phyloP scores from a whole-genome alignment of 1,284 basidiomycete species.

The Fistulinella staudtii region DNA sequence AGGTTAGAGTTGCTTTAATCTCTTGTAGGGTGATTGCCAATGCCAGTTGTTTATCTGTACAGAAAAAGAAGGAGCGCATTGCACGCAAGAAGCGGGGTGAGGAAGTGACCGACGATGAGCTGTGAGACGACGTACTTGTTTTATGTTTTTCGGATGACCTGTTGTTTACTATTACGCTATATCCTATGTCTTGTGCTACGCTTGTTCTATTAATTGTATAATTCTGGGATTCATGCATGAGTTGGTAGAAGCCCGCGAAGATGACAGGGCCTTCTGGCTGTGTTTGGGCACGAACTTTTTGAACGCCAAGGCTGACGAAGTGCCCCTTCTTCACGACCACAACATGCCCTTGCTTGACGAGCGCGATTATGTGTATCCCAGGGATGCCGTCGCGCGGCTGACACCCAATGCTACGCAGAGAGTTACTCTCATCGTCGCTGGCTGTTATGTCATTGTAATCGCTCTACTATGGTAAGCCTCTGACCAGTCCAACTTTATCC shows the following conservation, averaged over 20 bases:
- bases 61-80: constrained; percentile 92
- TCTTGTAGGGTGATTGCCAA: constrained; percentile 15
- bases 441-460: constrained; percentile 67
- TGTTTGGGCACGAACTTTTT: not conserved
- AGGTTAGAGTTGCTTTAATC: constrained; percentile 38
- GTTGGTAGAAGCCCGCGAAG: not conserved
- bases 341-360: constrained; percentile 30
- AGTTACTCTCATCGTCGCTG: constrained; percentile 76
- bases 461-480: constrained; percentile 65
- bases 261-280: no score
- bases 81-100: constrained; percentile 82
- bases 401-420: constrained; percentile 70
- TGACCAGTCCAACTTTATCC: not conserved
- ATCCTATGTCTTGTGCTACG: constrained; percentile 14
- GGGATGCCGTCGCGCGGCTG: constrained; percentile 38
- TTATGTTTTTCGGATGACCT: constrained; percentile 5
- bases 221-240: constrained; percentile 12
- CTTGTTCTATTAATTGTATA: constrained; percentile 11
- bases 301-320: no score
- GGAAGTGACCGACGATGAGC: constrained; percentile 69
- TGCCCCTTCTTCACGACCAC: constrained; percentile 19
- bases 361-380: constrained; percentile 27
- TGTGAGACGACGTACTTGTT: no score
- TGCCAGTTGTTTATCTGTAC: constrained; percentile 11
- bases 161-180: constrained; percentile 15